Conservation (phyloP, 192 early-diverging fungal genomes). For the Backusella mclennaniae region DNA sequence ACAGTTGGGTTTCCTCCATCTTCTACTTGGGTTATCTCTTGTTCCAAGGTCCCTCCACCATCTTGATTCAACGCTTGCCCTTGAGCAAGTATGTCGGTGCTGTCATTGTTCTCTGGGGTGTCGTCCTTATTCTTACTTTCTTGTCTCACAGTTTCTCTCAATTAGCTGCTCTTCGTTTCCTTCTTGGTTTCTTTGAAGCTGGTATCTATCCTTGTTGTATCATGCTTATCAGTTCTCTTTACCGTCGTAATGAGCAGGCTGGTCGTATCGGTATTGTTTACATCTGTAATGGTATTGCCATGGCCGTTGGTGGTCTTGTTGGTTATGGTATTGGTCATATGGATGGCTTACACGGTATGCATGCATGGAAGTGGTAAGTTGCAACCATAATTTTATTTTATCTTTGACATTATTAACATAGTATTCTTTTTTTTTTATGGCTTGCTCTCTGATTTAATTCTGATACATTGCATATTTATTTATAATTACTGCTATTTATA, state of each 20-base stretch:
- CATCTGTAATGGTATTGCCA: conserved; percentile 19
- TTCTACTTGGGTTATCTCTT: conserved; percentile 33
- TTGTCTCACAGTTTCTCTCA: conserved; percentile 18
- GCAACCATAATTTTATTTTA: background rate
- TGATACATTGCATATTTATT: background rate
- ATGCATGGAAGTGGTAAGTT: conserved; percentile 32
- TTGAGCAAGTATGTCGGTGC: conserved; percentile 15
- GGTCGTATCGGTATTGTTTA: conserved; percentile 11
- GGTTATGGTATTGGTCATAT: conserved; percentile 25
- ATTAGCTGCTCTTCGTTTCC: conserved; percentile 25
- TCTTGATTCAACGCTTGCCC: conserved; percentile 24
- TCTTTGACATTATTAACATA: background rate
- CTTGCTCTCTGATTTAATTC: too few species aligned
- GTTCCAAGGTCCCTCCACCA: conserved; percentile 18
- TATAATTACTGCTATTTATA: background rate
- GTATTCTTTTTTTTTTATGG: background rate
- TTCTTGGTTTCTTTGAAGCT: conserved; percentile 31
- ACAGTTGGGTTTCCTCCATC: conserved; percentile 26
- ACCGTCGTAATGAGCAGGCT: conserved; percentile 22
- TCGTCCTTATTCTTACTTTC: conserved; percentile 12
- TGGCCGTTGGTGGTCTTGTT: conserved; percentile 14
- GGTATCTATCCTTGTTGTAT: conserved; percentile 20
- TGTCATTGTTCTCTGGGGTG: conserved; percentile 23
- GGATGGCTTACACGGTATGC: conserved; percentile 6
- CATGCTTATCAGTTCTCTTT: conserved; percentile 22